phyloP scores from a whole-genome alignment of 257 asterid genomes.

The Solanum bulbocastanum region DNA sequence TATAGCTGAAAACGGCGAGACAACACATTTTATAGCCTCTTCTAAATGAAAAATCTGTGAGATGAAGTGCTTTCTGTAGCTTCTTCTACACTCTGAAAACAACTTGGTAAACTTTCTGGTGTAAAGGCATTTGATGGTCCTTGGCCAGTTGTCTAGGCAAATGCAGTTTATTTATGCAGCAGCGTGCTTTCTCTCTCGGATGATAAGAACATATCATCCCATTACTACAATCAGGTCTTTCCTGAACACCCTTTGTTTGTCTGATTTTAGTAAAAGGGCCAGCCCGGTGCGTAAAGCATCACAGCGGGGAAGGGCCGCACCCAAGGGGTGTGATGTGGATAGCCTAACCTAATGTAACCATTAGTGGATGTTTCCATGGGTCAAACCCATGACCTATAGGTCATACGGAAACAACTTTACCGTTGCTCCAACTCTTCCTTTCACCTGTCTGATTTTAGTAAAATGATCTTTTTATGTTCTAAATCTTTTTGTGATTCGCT shows the following conservation, averaged over 20 bases:
- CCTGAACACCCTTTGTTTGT: not conserved
- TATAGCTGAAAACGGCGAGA: not conserved
- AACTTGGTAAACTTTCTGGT: not conserved
- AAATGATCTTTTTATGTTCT: not conserved
- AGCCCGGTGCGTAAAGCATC: not conserved
- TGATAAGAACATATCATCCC: slow-evolving; percentile 56
- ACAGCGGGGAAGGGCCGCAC: not conserved
- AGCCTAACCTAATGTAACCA: too few species aligned
- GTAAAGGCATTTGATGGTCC: slow-evolving; percentile 96
- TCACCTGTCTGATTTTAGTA: not conserved
- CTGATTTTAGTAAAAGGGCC: not conserved
- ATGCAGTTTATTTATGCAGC: slow-evolving; percentile 80
- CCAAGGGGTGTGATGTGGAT: too few species aligned
- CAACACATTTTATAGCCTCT: not conserved
- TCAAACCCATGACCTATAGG: too few species aligned
- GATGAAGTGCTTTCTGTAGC: not conserved
- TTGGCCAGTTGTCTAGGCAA: slow-evolving; percentile 93
- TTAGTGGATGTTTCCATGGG: too few species aligned
- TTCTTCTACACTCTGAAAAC: not conserved
- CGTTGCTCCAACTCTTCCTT: not conserved
- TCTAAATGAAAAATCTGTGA: not conserved
- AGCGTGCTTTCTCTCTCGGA: slow-evolving; percentile 64
- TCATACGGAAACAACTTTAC: not conserved
- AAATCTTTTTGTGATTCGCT: not conserved
- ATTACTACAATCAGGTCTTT: slow-evolving; percentile 62